These are phyloP conservation scores for Pseudogymnoascus verrucosus DNA, from an alignment of 2,329 filamentous ascomycete species.

Conservation along the genomic window DNA sequence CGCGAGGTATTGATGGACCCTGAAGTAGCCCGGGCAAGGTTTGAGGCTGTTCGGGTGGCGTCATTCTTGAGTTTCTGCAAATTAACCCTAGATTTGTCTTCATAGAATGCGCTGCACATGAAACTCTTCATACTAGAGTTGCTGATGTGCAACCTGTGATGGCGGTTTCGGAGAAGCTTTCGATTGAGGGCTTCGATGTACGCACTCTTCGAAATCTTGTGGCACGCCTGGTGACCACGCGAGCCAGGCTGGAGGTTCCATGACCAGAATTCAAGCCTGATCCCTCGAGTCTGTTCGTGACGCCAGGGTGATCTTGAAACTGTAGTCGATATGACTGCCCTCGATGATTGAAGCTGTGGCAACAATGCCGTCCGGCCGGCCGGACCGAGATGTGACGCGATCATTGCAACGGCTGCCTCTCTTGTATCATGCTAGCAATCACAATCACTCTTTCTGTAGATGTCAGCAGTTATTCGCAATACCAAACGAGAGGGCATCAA, in stretches of 20 bases:
- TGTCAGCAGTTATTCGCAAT: background rate
- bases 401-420: conserved; percentile 18
- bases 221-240: conserved; percentile 36
- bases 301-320: conserved; percentile 15
- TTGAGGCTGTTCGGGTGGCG: background rate
- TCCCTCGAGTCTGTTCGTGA: conserved; percentile 36
- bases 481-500: background rate
- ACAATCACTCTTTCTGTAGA: background rate
- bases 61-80: background rate
- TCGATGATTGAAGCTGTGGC: conserved; percentile 8
- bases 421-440: conserved; percentile 8
- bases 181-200: conserved; percentile 39
- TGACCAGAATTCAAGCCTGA: conserved; percentile 43
- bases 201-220: conserved; percentile 37
- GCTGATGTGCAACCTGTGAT: conserved; percentile 29
- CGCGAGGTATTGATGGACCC: conserved; percentile 4
- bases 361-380: conserved; percentile 15
- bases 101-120: conserved; percentile 34
- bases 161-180: conserved; percentile 40
- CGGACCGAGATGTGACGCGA: conserved; percentile 19
- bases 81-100: conserved; percentile 20
- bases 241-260: conserved; percentile 35
- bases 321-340: conserved; percentile 10
- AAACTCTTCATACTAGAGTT: conserved; percentile 32
- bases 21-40: background rate